Evolutionary conservation across 2,329 filamentous ascomycete genomes (phyloP).

Genomic region (Cucurbitaria berberidis): DNA sequence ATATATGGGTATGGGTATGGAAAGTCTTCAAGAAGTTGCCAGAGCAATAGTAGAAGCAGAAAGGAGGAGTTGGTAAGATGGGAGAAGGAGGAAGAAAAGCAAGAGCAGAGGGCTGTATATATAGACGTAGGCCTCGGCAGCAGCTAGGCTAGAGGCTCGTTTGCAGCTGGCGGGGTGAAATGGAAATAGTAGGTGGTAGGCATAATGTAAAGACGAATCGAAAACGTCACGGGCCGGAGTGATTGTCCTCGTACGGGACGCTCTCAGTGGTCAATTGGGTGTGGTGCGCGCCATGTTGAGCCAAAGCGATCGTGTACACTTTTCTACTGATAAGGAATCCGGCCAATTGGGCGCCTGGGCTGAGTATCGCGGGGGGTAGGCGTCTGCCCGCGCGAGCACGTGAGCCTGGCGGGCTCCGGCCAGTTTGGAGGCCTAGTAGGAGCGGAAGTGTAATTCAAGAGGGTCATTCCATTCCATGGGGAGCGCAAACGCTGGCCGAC

Average conservation of each 20-base stretch:
- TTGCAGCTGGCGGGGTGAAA: slow-evolving; percentile 24
- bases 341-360: slow-evolving; percentile 32
- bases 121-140: slow-evolving; percentile 25
- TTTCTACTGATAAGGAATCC: slow-evolving; percentile 41
- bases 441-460: slow-evolving; percentile 33
- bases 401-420: slow-evolving; percentile 31
- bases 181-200: slow-evolving; percentile 19
- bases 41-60: background rate
- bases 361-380: slow-evolving; percentile 28
- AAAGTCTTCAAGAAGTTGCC: background rate
- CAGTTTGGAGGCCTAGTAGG: slow-evolving; percentile 12
- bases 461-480: slow-evolving; percentile 28
- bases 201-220: slow-evolving; percentile 52
- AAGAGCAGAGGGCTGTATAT: slow-evolving; percentile 31
- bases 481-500: slow-evolving; percentile 7
- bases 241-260: slow-evolving; percentile 68
- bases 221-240: slow-evolving; percentile 69
- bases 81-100: slow-evolving; percentile 16
- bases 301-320: slow-evolving; percentile 44
- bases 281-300: slow-evolving; percentile 24
- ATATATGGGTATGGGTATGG: slow-evolving; percentile 1
- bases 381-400: slow-evolving; percentile 32
- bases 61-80: slow-evolving; percentile 10
- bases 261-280: slow-evolving; percentile 50
- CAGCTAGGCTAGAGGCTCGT: too few species aligned